A percentile compares a stretch with the other conserved stretches of the same genome.
phyloP scores from a whole-genome alignment of 2,329 filamentous ascomycete genomes.

The Hirsutella minnesotensis region DNA sequence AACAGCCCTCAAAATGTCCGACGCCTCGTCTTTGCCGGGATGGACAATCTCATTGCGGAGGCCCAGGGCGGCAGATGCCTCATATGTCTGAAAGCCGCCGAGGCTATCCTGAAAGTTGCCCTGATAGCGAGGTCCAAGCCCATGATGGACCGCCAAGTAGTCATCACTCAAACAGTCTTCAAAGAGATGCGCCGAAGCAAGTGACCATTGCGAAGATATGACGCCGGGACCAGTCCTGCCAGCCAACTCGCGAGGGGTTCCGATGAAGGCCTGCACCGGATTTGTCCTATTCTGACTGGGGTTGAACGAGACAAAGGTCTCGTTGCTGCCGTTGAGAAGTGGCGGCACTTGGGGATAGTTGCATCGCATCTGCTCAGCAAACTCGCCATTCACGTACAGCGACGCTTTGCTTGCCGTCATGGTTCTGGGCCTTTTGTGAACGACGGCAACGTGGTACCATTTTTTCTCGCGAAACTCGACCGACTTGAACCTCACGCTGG shows the following conservation, averaged over 20 bases:
- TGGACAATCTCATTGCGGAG: conserved; percentile 85
- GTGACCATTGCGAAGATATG: conserved; percentile 71
- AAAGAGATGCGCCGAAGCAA: conserved; percentile 82
- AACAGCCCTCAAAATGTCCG: conserved; percentile 84
- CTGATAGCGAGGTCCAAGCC: conserved; percentile 80
- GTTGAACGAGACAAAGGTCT: conserved; percentile 60
- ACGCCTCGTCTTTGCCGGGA: conserved; percentile 78
- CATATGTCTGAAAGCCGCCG: conserved; percentile 92
- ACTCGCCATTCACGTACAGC: conserved; percentile 86
- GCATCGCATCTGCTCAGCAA: conserved; percentile 82
- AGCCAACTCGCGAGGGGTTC: conserved; percentile 82
- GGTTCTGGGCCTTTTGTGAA: conserved; percentile 69
- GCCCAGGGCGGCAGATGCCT: conserved; percentile 81
- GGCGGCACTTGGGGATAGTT: conserved; percentile 74
- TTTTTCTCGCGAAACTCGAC: conserved; percentile 59
- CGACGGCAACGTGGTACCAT: conserved; percentile 92
- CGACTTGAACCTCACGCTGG: conserved; percentile 88
- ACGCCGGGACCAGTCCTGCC: conserved; percentile 60
- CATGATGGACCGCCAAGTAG: conserved; percentile 78
- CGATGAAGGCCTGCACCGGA: conserved; percentile 82
- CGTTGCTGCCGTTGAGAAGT: conserved; percentile 46
- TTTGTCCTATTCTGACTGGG: conserved; percentile 44
- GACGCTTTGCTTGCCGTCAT: conserved; percentile 70
- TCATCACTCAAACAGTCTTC: conserved; percentile 84
- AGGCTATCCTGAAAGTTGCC: conserved; percentile 96